phyloP scores from a whole-genome alignment of 768 basidiomycete genomes.

The Xerocomellus dryophilus region DNA sequence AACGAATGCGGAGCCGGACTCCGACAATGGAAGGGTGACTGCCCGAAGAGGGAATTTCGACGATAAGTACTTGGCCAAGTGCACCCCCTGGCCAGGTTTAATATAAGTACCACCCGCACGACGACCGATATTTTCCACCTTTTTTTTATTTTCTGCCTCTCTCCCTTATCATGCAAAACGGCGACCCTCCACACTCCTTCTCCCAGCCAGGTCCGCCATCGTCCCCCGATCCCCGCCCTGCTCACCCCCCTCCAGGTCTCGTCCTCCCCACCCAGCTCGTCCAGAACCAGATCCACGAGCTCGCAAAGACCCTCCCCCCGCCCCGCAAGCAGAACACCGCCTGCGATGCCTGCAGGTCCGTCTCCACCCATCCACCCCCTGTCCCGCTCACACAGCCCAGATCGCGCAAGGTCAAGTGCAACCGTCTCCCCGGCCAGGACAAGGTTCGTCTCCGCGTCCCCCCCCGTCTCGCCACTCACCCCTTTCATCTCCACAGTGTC shows the following conservation, averaged over 20 bases:
- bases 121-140: slow-evolving; percentile 18
- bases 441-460: slow-evolving; percentile 50
- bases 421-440: slow-evolving; percentile 76
- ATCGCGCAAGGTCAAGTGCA: slow-evolving; percentile 86
- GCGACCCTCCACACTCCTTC: slow-evolving; percentile 30
- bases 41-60: slow-evolving; percentile 6
- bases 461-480: slow-evolving; percentile 9
- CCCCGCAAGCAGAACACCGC: slow-evolving; percentile 91
- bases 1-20: slow-evolving; percentile 33
- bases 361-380: neutral
- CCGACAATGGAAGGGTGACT: slow-evolving; percentile 17
- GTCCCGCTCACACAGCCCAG: slow-evolving; percentile 35
- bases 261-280: slow-evolving; percentile 61
- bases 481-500: slow-evolving; percentile 48
- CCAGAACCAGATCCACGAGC: slow-evolving; percentile 80
- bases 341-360: slow-evolving; percentile 86
- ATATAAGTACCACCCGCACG: slow-evolving; percentile 25
- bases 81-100: slow-evolving; percentile 15
- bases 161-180: slow-evolving; percentile 32
- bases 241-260: slow-evolving; percentile 43
- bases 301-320: slow-evolving; percentile 76
- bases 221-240: neutral
- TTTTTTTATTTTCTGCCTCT: slow-evolving; percentile 25
- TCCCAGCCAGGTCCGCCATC: slow-evolving; percentile 30
- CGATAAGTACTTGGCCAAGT: slow-evolving; percentile 29